These are phyloP conservation scores for Oryza meridionalis DNA, from an alignment of 176 grass and related monocot genomes.

Conservation along the genomic window DNA sequence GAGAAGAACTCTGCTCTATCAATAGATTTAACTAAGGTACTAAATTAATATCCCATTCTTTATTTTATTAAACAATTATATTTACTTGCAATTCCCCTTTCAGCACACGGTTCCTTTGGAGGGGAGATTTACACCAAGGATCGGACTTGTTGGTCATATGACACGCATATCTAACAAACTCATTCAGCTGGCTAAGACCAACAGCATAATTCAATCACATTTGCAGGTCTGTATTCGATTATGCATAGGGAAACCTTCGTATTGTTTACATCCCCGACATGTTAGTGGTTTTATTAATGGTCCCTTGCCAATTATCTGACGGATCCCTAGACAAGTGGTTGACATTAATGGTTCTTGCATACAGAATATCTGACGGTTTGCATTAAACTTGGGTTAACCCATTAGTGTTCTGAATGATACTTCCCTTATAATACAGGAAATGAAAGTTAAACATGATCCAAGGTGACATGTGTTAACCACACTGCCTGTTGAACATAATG, in stretches of 20 bases:
- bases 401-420: slow-evolving; percentile 10
- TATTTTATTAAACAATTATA: slow-evolving; percentile 10
- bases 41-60: not conserved
- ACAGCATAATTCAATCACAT: slow-evolving; percentile 63
- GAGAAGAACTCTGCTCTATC: slow-evolving; percentile 75
- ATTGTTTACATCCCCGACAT: not conserved
- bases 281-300: slow-evolving; percentile 14
- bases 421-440: not conserved
- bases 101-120: slow-evolving; percentile 70
- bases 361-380: not conserved
- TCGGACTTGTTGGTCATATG: slow-evolving; percentile 80
- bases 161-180: slow-evolving; percentile 93
- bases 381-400: slow-evolving; percentile 18
- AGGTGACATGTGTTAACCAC: not conserved
- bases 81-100: slow-evolving; percentile 43
- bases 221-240: slow-evolving; percentile 70
- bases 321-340: not conserved
- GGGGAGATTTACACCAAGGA: slow-evolving; percentile 66
- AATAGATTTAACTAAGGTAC: slow-evolving; percentile 67
- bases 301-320: slow-evolving; percentile 8
- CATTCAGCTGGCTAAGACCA: slow-evolving; percentile 70
- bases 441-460: slow-evolving; percentile 26
- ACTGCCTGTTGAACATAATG: not conserved
- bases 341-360: slow-evolving; percentile 11
- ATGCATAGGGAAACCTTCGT: slow-evolving; percentile 14